phyloP scores from a whole-genome alignment of 1,139 yeast species.

The Yamadazyma siamensis region DNA sequence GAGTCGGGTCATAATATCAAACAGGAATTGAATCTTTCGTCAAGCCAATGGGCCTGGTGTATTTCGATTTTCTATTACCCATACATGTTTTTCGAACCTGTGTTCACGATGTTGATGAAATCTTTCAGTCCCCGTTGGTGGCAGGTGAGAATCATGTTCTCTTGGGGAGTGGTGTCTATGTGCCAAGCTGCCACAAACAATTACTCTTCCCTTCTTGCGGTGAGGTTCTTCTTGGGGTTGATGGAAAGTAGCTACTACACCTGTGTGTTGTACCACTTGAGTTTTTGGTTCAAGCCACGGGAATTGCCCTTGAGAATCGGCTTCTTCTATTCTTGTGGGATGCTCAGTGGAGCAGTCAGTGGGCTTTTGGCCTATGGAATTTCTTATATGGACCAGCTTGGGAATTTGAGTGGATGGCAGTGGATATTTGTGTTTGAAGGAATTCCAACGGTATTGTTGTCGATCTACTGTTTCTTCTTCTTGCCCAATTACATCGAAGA shows the following conservation, averaged over 20 bases:
- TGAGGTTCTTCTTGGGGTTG: conserved; percentile 25
- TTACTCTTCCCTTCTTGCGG: conserved; percentile 23
- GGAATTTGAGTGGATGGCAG: conserved; percentile 8
- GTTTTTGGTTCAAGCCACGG: conserved; percentile 13
- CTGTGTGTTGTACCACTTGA: conserved; percentile 13
- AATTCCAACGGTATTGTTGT: conserved; percentile 2
- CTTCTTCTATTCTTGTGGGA: conserved; percentile 14
- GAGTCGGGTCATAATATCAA: conserved; percentile 15
- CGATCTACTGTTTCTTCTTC: conserved; percentile 3
- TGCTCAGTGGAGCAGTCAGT: conserved; percentile 14
- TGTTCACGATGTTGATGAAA: conserved; percentile 8
- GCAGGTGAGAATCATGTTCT: conserved; percentile 10
- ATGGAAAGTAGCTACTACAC: conserved; percentile 27
- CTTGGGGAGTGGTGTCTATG: conserved; percentile 17
- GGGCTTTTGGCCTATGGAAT: conserved; percentile 17
- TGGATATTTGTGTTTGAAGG: conserved; percentile 18
- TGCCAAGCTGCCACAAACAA: conserved; percentile 18
- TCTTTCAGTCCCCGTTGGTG: conserved; percentile 11
- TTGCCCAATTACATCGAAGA: conserved; percentile 15
- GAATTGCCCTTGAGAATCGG: conserved; percentile 15
- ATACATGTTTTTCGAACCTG: conserved; percentile 9
- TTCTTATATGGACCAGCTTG: conserved; percentile 6
- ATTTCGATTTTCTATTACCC: conserved; percentile 14
- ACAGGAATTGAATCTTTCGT: conserved; percentile 10
- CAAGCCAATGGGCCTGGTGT: conserved; percentile 17